Base-by-base conservation (phyloP, 192 early-diverging fungal genomes). In the Dispira simplex region DNA sequence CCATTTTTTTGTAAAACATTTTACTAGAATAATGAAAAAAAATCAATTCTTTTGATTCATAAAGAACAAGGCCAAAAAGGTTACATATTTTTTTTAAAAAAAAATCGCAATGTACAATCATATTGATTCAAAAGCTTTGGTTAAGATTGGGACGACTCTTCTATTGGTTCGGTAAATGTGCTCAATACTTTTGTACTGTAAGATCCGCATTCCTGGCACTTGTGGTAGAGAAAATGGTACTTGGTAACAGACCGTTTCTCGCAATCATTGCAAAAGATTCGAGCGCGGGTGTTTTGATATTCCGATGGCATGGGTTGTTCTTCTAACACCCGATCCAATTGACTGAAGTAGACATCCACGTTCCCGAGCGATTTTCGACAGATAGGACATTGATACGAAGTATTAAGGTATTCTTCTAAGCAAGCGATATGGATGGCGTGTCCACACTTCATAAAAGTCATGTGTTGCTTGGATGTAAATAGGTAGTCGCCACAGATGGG, bases 201-300 rank as follows among this genome's bases (percentile, higher is more conserved):
- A n/a, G 90, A 87, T 27, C 68, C 63, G 71, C 95, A 98, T 27
- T 75, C 69, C 6, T 71, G 69, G 74, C 95, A 98, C 67, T 92
- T 95, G 78, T 98, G 95, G 68, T 98, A 97, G 8, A 98, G 60
- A 73, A 97, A 98, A 65, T 98, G 92, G 75, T 86, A 97, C 67
- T 86, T 89, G 13, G 90, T 86, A 18, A 76, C 70, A 1, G 86
- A 90, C 51, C 87, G 84, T 63, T 86, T 79, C 65, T 90, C 91
- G 70, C 95, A 98, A 68, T 98, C 95, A 70, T 95, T 95, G 81
- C 95, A 98, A 63, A 93, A 89, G 3, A 96, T 81, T 44, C 77
- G 72, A 18, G 85, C 85, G 53, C 75, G 68, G 44, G 74, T 81
- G 65, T 88, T 77, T 44, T 77, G 75, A 76, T 95, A 95, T 70